Conservation (phyloP, 179 eudicot genomes). For the Pouteria campechiana region DNA sequence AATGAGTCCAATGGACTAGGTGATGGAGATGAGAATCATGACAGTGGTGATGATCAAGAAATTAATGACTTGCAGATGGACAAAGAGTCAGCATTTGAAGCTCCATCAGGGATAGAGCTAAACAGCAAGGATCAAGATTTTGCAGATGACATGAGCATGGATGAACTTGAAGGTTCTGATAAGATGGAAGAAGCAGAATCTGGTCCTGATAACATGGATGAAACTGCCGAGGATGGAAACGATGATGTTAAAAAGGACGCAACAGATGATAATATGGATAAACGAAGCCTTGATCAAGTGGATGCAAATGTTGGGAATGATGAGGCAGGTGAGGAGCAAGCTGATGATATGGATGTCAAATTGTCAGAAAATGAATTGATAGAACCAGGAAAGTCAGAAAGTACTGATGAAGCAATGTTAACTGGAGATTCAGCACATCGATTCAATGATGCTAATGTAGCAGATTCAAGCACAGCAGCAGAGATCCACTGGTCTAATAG, state of each 20-base stretch:
- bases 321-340: slow-evolving; percentile 20
- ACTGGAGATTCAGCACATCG: slow-evolving; percentile 39
- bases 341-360: slow-evolving; percentile 28
- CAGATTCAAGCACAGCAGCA: slow-evolving; percentile 21
- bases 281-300: slow-evolving; percentile 27
- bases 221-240: slow-evolving; percentile 18
- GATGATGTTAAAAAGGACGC: slow-evolving; percentile 24
- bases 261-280: slow-evolving; percentile 32
- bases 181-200: slow-evolving; percentile 24
- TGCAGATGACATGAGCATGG: slow-evolving; percentile 42
- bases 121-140: slow-evolving; percentile 35
- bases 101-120: slow-evolving; percentile 44
- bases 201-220: slow-evolving; percentile 27
- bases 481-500: slow-evolving; percentile 41
- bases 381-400: slow-evolving; percentile 21
- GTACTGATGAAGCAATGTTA: slow-evolving; percentile 16
- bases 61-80: slow-evolving; percentile 41
- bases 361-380: slow-evolving; percentile 24
- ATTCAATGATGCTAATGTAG: slow-evolving; percentile 20
- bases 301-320: slow-evolving; percentile 33
- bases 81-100: slow-evolving; percentile 47
- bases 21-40: slow-evolving; percentile 31
- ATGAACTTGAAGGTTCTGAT: slow-evolving; percentile 31
- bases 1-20: slow-evolving; percentile 27
- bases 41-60: slow-evolving; percentile 23